These are phyloP conservation scores for Cladosporium halotolerans DNA, from an alignment of 2,329 filamentous ascomycete genomes.

Conservation along the genomic window DNA sequence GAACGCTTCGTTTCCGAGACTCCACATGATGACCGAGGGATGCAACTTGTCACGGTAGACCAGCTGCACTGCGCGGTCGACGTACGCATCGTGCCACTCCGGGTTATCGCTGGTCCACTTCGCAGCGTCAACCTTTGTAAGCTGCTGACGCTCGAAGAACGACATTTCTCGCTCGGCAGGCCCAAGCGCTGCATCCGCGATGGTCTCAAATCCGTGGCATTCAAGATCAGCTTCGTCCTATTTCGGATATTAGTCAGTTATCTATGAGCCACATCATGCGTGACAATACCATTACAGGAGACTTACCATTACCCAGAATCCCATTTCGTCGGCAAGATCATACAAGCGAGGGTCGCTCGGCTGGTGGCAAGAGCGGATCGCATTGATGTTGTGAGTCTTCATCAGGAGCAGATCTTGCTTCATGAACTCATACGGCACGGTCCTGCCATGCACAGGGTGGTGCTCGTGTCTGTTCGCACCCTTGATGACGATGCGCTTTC, in stretches of 20 bases:
- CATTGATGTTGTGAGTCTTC: slow-evolving; percentile 67
- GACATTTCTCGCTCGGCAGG: slow-evolving; percentile 9
- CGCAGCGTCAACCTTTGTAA: slow-evolving; percentile 50
- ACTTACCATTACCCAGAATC: slow-evolving; percentile 53
- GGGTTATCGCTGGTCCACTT: slow-evolving; percentile 57
- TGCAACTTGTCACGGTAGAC: slow-evolving; percentile 66
- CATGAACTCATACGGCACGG: slow-evolving; percentile 58
- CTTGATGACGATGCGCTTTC: slow-evolving; percentile 53
- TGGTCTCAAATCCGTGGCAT: slow-evolving; percentile 39
- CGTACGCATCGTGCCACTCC: slow-evolving; percentile 56
- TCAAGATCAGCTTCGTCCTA: slow-evolving; percentile 47
- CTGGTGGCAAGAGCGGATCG: slow-evolving; percentile 63
- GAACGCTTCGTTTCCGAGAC: slow-evolving; percentile 66
- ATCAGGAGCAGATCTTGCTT: slow-evolving; percentile 58
- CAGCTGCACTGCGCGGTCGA: slow-evolving; percentile 60
- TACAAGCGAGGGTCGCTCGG: slow-evolving; percentile 57
- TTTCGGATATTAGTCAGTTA: not conserved
- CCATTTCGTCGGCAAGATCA: slow-evolving; percentile 59
- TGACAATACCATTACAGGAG: not conserved
- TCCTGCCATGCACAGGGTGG: slow-evolving; percentile 56
- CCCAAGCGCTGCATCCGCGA: slow-evolving; percentile 21
- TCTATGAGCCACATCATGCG: not conserved
- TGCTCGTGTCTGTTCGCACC: slow-evolving; percentile 68
- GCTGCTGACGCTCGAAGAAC: slow-evolving; percentile 33
- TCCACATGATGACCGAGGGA: slow-evolving; percentile 66